A percentile compares a stretch with the other conserved stretches of the same genome.
These are phyloP conservation scores for Sarocladiaceae sp. DNA, from an alignment of 2,329 filamentous ascomycete species.

Conservation along the genomic window DNA sequence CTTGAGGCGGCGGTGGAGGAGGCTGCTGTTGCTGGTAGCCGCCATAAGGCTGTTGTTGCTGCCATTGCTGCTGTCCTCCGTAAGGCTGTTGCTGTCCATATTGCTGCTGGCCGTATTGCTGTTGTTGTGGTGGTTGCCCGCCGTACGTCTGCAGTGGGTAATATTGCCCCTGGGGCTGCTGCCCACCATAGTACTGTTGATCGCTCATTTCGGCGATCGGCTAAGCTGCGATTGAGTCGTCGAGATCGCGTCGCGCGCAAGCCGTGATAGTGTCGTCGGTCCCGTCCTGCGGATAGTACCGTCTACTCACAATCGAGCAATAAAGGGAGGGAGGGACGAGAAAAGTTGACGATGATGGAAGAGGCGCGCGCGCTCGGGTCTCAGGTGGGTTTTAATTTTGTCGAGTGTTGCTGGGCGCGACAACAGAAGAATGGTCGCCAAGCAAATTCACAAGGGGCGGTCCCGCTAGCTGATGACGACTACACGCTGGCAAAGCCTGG, in stretches of 20 bases:
- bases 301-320: neutral
- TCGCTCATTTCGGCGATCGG: slow-evolving; percentile 4
- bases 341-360: neutral
- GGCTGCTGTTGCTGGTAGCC: slow-evolving; percentile 22
- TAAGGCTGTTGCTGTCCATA: slow-evolving; percentile 18
- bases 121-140: slow-evolving; percentile 17
- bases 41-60: slow-evolving; percentile 18
- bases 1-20: slow-evolving; percentile 19
- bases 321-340: neutral
- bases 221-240: neutral
- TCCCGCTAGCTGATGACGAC: slow-evolving; percentile 5
- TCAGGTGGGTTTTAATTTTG: slow-evolving; percentile 10
- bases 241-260: neutral
- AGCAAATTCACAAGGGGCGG: slow-evolving; percentile 1
- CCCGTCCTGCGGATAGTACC: neutral
- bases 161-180: slow-evolving; percentile 11
- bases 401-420: slow-evolving; percentile 5
- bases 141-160: slow-evolving; percentile 16
- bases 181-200: slow-evolving; percentile 2
- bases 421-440: neutral
- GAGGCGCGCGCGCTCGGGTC: neutral
- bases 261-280: neutral
- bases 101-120: slow-evolving; percentile 23
- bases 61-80: slow-evolving; percentile 13
- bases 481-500: neutral